phyloP scores from a whole-genome alignment of 192 early-diverging fungal genomes.

The Rhizoclosmatium globosum region DNA sequence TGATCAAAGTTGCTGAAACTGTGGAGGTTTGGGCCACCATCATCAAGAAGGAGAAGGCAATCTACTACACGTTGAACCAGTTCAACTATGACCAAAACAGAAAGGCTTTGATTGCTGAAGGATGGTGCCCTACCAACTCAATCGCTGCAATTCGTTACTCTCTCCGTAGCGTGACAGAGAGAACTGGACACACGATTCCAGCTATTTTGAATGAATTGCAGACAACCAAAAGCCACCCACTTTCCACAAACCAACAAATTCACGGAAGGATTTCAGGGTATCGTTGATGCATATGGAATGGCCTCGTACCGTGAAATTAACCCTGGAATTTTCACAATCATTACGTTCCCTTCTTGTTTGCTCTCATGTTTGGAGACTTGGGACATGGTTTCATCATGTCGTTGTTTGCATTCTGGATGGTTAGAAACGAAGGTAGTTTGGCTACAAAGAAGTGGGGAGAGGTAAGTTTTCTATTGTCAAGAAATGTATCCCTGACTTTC shows the following conservation, averaged over 20 bases:
- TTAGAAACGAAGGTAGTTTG: conserved; percentile 82
- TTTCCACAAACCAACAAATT: conserved; percentile 96
- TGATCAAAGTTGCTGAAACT: conserved; percentile 85
- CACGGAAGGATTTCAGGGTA: conserved; percentile 94
- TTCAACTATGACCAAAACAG: conserved; percentile 94
- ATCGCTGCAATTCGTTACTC: conserved; percentile 84
- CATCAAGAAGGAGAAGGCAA: conserved; percentile 97
- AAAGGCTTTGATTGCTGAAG: conserved; percentile 96
- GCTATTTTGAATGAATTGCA: conserved; percentile 86
- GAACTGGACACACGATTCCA: conserved; percentile 87
- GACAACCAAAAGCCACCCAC: conserved; percentile 93
- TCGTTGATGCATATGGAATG: conserved; percentile 97
- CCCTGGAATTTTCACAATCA: conserved; percentile 95
- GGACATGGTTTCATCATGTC: conserved; percentile 94
- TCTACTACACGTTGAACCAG: conserved; percentile 95
- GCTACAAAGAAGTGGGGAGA: conserved; percentile 79
- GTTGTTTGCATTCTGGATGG: conserved; percentile 76
- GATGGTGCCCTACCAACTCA: conserved; percentile 94
- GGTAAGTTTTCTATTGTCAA: conserved; percentile 54
- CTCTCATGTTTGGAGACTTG: conserved; percentile 99
- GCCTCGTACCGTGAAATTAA: conserved; percentile 97
- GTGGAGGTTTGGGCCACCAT: conserved; percentile 88
- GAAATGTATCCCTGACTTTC: conserved; percentile 11
- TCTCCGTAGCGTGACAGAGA: conserved; percentile 84
- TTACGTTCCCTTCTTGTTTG: conserved; percentile 99